Base-by-base conservation (phyloP, 75 land plant species). In the Isoetes taiwanensis region DNA sequence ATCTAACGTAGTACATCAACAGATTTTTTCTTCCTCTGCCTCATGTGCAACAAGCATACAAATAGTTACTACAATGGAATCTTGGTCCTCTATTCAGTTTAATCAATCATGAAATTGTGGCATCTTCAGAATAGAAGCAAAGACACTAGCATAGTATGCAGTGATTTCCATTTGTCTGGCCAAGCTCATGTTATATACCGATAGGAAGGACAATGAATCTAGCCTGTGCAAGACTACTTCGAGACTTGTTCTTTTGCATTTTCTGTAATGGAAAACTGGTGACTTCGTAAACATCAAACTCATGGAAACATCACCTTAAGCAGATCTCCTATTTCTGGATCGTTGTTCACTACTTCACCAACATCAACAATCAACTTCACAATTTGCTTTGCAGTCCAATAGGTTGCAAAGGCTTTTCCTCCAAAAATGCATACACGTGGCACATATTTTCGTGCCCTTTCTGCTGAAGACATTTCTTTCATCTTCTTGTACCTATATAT, bases 331-430 rank as follows among this genome's bases (percentile, higher is more conserved):
- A 94, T 88, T 11, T 94, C 99, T 28, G 99, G 72, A 67, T 94
- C 99, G 57, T 78, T 80, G 67, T 94, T 94, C 31, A 94, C 56
- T 26, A 70, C 76, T 37, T 68, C 72, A 30, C 80, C 99, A 67
- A 93, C 96, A 65, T 88, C 95, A 4, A 81, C 77, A 19, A 60
- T 35, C 14, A 90, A 80, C 33, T 86, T 87, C 28, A 94, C 95
- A 59, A 94, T 94, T 42, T 96, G 75, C 59, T 94, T 94, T 16
- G 99, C 96, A 59, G 83, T 82, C 52, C 76, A 72, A 65, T 94
- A 94, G 6, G 96, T 88, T 24, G 99, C 85, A 80, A 88, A 89
- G 20, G 99, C 99, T 80, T 94, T 94, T 19, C 99, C 99, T 27
- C 89, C 90, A 82, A 94, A 84, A 57, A 94, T 81, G 58, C 83